Evolutionary conservation across 306 rosid genomes (phyloP).

Genomic region (Rubus parviflorus): DNA sequence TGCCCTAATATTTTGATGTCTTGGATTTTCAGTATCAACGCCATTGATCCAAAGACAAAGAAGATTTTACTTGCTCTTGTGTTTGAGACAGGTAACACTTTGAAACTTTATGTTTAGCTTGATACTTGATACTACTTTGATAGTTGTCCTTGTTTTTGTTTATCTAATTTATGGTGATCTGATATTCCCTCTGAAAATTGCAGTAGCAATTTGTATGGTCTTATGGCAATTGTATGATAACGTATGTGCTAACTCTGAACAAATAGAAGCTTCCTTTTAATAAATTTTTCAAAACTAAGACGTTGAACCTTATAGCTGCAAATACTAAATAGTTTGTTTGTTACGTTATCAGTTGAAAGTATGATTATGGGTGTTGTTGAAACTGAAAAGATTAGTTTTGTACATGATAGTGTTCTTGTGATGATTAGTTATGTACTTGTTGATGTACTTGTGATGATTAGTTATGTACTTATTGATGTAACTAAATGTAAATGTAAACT

Average conservation of each 20-base stretch:
- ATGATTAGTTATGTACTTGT: no score
- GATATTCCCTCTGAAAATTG: not conserved
- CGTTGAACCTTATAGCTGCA: not conserved
- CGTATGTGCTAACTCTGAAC: not conserved
- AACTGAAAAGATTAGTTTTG: no score
- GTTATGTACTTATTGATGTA: no score
- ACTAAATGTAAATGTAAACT: no score
- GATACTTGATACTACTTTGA: no score
- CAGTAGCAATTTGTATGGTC: not conserved
- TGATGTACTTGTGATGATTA: no score
- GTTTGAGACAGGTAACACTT: constrained; percentile 70
- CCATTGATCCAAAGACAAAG: constrained; percentile 81
- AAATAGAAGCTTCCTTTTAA: not conserved
- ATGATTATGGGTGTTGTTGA: no score
- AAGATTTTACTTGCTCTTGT: constrained; percentile 79
- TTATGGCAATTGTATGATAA: not conserved
- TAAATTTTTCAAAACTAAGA: not conserved
- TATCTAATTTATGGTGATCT: not conserved
- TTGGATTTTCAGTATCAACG: constrained; percentile 66
- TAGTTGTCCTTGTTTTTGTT: not conserved
- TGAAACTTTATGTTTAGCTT: not conserved
- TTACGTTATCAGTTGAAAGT: no score
- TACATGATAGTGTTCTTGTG: no score
- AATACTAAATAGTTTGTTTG: not conserved
- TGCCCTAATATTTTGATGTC: not conserved